These are phyloP conservation scores for Fusarium metavorans DNA, from an alignment of 2,329 filamentous ascomycete genomes.

Conservation along the genomic window DNA sequence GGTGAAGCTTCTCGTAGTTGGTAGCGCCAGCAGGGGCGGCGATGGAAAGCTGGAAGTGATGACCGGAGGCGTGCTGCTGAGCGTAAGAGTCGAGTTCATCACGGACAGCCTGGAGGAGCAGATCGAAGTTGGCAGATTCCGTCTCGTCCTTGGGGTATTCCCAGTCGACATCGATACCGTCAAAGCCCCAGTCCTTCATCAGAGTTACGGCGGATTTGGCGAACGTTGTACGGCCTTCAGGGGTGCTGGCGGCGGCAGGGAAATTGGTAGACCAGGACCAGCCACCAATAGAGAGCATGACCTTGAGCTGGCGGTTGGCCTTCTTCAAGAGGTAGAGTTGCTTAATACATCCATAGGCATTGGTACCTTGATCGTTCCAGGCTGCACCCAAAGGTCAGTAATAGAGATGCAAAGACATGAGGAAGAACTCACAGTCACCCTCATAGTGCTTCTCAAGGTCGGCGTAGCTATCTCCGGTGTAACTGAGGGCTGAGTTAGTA, in stretches of 20 bases:
- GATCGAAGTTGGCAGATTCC: conserved; percentile 25
- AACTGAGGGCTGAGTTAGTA: conserved; percentile 50
- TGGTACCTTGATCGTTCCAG: conserved; percentile 14
- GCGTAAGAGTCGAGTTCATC: conserved; percentile 22
- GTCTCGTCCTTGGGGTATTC: conserved; percentile 25
- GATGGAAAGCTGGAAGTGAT: conserved; percentile 30
- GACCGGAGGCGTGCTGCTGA: background rate
- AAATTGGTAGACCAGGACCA: conserved; percentile 35
- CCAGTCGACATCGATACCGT: conserved; percentile 35
- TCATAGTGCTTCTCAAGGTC: conserved; percentile 77
- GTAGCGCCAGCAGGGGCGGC: conserved; percentile 21
- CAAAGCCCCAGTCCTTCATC: conserved; percentile 36
- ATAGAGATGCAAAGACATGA: background rate
- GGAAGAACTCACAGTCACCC: conserved; percentile 63
- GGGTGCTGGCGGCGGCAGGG: conserved; percentile 23
- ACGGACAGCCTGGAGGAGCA: conserved; percentile 30
- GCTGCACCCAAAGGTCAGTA: conserved; percentile 4
- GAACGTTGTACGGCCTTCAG: conserved; percentile 22
- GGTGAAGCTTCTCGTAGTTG: conserved; percentile 29
- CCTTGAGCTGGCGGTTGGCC: conserved; percentile 29
- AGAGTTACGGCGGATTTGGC: conserved; percentile 25
- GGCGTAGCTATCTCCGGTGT: conserved; percentile 75
- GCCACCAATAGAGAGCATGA: conserved; percentile 30
- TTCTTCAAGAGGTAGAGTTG: conserved; percentile 33
- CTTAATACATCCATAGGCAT: conserved; percentile 34